Evolutionary conservation across 305 asterid genomes (phyloP), one percentile per base, ranked within the genome.

Genomic region (Coffea humblotiana): DNA sequence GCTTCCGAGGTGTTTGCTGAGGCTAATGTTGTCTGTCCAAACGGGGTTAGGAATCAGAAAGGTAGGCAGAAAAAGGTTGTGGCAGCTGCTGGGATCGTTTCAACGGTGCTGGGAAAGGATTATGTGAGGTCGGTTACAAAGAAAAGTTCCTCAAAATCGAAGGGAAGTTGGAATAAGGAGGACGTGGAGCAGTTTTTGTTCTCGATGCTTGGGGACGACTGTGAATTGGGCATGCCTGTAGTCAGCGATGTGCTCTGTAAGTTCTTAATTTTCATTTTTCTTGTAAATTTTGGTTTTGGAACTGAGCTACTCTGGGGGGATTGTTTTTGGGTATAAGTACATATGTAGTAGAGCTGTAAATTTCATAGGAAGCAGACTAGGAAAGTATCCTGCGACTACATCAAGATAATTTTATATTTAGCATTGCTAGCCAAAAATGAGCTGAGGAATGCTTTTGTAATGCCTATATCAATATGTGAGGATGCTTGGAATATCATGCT

Each of bases 221-320:
- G 88, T 69, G 92, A 92, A 76, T 79, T 95, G 85, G 87, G 89
- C 87, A 77, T 91, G 84, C 90, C 89, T 72, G 89, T 93, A 79
- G 91, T 95, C 76, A 84, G 93, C 77, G 98, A 95, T 77, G 96
- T 95, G 37, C 82, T 95, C 40, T 86, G 99, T 95, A 85, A 90
- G 99, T 91, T 82, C 65, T 78, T 54, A 66, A 48, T 81, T 69
- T 80, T 37, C 19, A 23, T 6, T 77, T 78, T 40, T 75, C 73
- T 35, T 78, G 76, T 82, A 47, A 19, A 58, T 80, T 49, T 12
- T 56, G 54, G 71, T 82, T 69, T 43, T 68, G 45, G 25, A 23
- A 54, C 23, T 45, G 47, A 64, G 43, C 43, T 76, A 23, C 18
- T 76, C 8, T 49, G 23, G 0, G 69, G 37, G 27, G 16, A 19